phyloP scores from a whole-genome alignment of 78 protist genomes.

The Dictyostelium discoideum region DNA sequence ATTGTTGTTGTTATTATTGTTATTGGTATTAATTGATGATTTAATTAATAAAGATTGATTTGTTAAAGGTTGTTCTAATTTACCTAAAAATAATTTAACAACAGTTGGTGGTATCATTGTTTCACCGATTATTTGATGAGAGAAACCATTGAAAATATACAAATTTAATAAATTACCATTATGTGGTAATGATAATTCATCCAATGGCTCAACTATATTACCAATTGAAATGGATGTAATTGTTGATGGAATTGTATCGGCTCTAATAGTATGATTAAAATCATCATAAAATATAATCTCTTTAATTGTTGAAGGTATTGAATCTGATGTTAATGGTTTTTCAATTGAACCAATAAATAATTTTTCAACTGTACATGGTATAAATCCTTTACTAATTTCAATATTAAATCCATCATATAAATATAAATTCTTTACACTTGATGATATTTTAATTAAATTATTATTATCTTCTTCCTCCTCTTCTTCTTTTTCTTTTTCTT shows the following conservation, averaged over 20 bases:
- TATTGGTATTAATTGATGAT: background rate
- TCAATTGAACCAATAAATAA: background rate
- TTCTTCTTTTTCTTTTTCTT: background rate
- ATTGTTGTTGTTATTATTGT: background rate
- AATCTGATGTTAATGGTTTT: background rate
- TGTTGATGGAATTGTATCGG: background rate
- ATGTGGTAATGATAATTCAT: background rate
- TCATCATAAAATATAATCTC: background rate
- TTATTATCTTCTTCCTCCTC: background rate
- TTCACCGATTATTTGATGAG: background rate
- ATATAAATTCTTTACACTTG: constrained; percentile 1
- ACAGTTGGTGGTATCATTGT: background rate
- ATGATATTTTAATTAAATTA: background rate
- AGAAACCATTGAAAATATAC: background rate
- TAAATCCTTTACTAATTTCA: background rate
- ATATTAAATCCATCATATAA: background rate
- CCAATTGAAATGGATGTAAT: constrained; percentile 7
- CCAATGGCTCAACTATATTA: background rate
- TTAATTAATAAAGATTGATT: background rate
- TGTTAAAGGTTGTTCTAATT: background rate
- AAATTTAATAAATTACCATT: background rate
- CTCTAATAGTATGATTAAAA: background rate
- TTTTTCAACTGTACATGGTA: background rate
- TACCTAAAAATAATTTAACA: background rate
- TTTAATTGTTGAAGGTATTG: constrained; percentile 8